Conservation (phyloP, 2,329 filamentous ascomycete genomes). For the Fusarium nodosum region DNA sequence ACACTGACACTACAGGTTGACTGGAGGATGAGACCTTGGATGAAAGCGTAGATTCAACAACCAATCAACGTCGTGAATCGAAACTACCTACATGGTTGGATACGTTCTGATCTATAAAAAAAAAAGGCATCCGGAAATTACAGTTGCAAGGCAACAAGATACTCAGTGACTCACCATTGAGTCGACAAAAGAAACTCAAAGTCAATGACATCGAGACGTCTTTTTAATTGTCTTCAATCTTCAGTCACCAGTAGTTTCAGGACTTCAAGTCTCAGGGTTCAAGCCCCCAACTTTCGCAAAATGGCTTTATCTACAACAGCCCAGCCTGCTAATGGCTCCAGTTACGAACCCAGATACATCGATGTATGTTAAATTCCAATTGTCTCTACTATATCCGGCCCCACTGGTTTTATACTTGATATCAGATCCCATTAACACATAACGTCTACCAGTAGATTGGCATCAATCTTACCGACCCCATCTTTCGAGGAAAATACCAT, state of each 20-base stretch:
- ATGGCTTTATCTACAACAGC: conserved; percentile 50
- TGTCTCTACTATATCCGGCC: conserved; percentile 11
- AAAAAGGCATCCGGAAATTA: conserved; percentile 21
- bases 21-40: conserved; percentile 41
- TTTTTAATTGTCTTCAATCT: conserved; percentile 32
- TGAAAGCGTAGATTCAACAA: conserved; percentile 21
- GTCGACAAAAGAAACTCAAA: conserved; percentile 12
- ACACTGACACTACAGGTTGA: conserved; percentile 35
- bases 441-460: conserved; percentile 72
- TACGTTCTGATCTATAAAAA: conserved; percentile 7
- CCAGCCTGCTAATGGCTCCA: conserved; percentile 32
- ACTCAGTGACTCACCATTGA: conserved; percentile 33
- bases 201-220: conserved; percentile 45
- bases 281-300: conserved; percentile 29
- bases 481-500: conserved; percentile 88
- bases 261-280: conserved; percentile 15
- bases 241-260: conserved; percentile 13
- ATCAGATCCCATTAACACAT: conserved; percentile 38
- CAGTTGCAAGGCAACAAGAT: conserved; percentile 31
- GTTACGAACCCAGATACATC: conserved; percentile 67
- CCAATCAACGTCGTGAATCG: conserved; percentile 39
- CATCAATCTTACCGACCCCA: conserved; percentile 94
- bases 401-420: conserved; percentile 16
- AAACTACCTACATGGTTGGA: conserved; percentile 10
- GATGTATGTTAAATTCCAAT: conserved; percentile 63